Evolutionary conservation across 768 basidiomycete species (phyloP).

Genomic region (Sistotremastrum niveocremeum): DNA sequence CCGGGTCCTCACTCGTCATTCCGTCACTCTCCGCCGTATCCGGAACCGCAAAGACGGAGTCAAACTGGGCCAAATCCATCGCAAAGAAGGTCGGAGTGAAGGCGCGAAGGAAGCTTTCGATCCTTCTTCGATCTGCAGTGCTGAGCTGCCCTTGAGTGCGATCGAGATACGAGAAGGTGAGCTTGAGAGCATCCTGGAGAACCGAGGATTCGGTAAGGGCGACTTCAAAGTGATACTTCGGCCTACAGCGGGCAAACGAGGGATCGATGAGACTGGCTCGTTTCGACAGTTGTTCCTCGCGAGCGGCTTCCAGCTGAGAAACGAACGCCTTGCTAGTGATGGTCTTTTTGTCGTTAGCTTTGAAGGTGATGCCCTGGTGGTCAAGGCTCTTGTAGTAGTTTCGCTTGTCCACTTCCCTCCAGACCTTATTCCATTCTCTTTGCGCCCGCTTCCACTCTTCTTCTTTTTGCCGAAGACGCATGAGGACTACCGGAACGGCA

Average conservation of each 20-base stretch:
- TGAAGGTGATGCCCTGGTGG: conserved; percentile 91
- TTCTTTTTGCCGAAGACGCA: conserved; percentile 82
- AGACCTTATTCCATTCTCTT: conserved; percentile 91
- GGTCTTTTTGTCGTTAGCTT: conserved; percentile 88
- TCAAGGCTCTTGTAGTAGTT: conserved; percentile 98
- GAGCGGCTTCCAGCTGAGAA: conserved; percentile 58
- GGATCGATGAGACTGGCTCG: conserved; percentile 28
- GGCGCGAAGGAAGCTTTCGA: conserved; percentile 71
- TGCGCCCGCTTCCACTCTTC: conserved; percentile 94
- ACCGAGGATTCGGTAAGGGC: conserved; percentile 60
- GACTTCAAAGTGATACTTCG: conserved; percentile 71
- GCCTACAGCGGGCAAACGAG: conserved; percentile 42
- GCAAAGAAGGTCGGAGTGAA: conserved; percentile 70
- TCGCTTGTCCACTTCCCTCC: conserved; percentile 93
- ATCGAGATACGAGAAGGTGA: conserved; percentile 84
- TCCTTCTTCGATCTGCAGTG: conserved; percentile 57
- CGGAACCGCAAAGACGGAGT: conserved; percentile 49
- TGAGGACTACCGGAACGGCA: conserved; percentile 82
- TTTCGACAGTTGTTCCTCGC: conserved; percentile 40
- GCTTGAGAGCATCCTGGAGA: conserved; percentile 77
- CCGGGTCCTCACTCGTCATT: conserved; percentile 29
- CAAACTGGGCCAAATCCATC: conserved; percentile 56
- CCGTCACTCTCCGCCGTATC: conserved; percentile 41
- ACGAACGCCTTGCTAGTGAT: conserved; percentile 79
- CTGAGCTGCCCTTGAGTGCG: conserved; percentile 68